Evolutionary conservation across 2,329 filamentous ascomycete genomes (phyloP), one percentile per base, ranked within the genome.

Genomic region (Fusarium fujikuroi): DNA sequence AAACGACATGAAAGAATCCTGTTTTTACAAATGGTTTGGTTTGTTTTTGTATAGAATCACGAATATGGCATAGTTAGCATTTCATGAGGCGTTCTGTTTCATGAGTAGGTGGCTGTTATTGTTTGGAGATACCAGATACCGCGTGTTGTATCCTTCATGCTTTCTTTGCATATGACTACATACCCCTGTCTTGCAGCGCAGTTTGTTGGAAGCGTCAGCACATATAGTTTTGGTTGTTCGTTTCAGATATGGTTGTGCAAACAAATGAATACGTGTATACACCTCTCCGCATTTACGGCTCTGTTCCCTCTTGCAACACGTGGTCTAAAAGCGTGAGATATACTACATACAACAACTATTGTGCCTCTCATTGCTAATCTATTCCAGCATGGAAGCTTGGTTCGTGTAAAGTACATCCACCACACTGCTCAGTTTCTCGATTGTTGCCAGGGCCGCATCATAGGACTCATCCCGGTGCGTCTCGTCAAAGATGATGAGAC

Each of bases 321-420:
- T 77, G 63, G 66, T 81, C 77, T 81, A 53, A 67, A 43, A 46
- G 59, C 80, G 76, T 73, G 63, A 75, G 68, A 76, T 74, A 79
- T 76, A 77, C 74, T 78, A 78, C 76, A 78, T 78, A 77, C 76
- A 79, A 73, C 76, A 72, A 60, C 75, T 70, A 53, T 73, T 60
- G 58, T 57, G 37, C 32, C 34, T 50, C 25, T 44, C 52, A 37
- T 56, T 63, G 63, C 63, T 36, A 44, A 40, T 80, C 69, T 91
- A 99, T 88, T 99, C 96, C 77, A 99, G 87, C 88, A 97, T 87
- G 68, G 94, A 97, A 57, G 96, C 96, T 86, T 99, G 95, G 87
- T 98, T 98, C 73, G 94, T 95, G 88, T 98, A 99, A 79, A 99
- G 87, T 76, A 97, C 94, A 84, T 99, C 97, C 73, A 99, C 97